phyloP scores from a whole-genome alignment of 2,329 filamentous ascomycete genomes.

The Ophiostoma montium region DNA sequence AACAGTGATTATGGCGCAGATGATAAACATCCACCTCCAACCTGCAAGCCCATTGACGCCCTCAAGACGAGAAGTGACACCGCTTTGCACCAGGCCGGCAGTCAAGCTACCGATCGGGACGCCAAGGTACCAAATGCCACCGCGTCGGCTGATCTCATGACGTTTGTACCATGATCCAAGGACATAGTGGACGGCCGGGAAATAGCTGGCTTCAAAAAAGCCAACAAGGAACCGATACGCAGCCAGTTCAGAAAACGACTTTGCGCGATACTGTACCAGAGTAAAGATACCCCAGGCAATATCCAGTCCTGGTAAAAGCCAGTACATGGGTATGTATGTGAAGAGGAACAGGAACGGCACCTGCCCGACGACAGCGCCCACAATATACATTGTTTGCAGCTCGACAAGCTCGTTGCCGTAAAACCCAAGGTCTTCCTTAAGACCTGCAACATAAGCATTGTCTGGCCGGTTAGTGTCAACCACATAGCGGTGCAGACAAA shows the following conservation, averaged over 20 bases:
- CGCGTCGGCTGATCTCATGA: conserved; percentile 45
- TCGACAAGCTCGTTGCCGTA: conserved; percentile 14
- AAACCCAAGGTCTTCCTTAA: conserved; percentile 17
- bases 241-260: conserved; percentile 16
- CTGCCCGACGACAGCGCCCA: conserved; percentile 5
- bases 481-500: neutral
- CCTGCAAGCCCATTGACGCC: conserved; percentile 19
- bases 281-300: conserved; percentile 17
- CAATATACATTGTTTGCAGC: conserved; percentile 13
- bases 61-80: conserved; percentile 17
- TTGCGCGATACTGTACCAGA: conserved; percentile 11
- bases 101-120: conserved; percentile 29
- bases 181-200: conserved; percentile 18
- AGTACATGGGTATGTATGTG: conserved; percentile 17
- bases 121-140: conserved; percentile 46
- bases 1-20: conserved; percentile 20
- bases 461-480: neutral
- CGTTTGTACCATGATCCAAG: conserved; percentile 41
- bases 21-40: conserved; percentile 22
- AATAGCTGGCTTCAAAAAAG: conserved; percentile 20
- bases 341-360: conserved; percentile 5
- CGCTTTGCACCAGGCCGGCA: conserved; percentile 20
- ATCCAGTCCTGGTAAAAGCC: conserved; percentile 13
- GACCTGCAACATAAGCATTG: conserved; percentile 19
- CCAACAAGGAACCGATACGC: conserved; percentile 22